Evolutionary conservation across 2,329 filamentous ascomycete species (phyloP), one percentile per base, ranked within the genome.

Genomic region (Cladophialophora exuberans): DNA sequence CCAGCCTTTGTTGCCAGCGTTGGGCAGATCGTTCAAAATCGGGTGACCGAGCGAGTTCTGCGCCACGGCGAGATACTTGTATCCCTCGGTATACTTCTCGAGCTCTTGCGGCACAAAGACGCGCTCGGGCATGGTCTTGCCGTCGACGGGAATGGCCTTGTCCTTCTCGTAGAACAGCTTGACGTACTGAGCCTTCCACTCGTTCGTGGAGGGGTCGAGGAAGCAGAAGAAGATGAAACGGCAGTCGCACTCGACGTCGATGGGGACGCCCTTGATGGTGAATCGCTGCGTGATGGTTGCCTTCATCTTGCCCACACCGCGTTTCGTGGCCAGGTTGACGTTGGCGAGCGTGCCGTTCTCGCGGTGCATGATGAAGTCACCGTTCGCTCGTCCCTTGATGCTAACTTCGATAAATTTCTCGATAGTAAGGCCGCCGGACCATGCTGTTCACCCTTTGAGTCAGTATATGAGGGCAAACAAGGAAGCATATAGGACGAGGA

Each of bases 331-430:
- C 6, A 65, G 66, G 63, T 70, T 73, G 33, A 79, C 68, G 59
- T 79, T 76, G 36, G 77, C 74, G 7, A 74, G 64, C 0, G 76
- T 79, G 35, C 77, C 77, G 65, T 75, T 78, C 62, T 79, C 76
- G 54, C 79, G 79, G 65, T 83, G 80, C 78, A 81, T 79, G 68
- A 83, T 83, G 68, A 81, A 82, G 57, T 76, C 79, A 22, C 79
- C 79, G 15, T 71, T 69, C 13, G 73, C 68, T 64, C 80, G 79
- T 55, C 78, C 79, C 11, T 72, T 68, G 57, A 80, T 76, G 13
- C 79, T 82, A 48, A 77, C 73, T 20, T 69, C 61, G 61, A 80
- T 80, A 66, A 81, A 80, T 50, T 72, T 70, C 57, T 77, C 75
- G 54, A 77, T 71, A 15, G 62, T 62, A 31, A 70, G 70, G 25